Evolutionary conservation across 768 basidiomycete species (phyloP), one percentile per base, ranked within the genome.

Genomic region (Asterophora parasitica): DNA sequence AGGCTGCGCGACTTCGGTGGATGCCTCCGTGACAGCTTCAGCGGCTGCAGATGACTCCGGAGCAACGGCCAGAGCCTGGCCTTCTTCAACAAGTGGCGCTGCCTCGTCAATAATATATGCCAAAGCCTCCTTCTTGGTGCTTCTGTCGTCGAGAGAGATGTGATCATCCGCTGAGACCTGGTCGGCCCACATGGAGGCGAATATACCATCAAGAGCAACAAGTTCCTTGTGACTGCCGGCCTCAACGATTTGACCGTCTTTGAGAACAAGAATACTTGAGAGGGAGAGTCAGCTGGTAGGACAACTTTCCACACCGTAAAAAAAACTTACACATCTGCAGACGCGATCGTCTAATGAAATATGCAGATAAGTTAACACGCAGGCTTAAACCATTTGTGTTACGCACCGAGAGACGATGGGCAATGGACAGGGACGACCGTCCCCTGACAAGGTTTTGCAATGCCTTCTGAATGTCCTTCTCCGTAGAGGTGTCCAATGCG

Each of bases 101-200:
- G 60, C 50, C n/a, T 64, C 58, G 19, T 70, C 76, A 10, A 74
- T 62, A 39, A 64, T 62, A 60, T 81, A 79, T n/a, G 74, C 78
- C 19, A 66, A 62, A 15, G 70, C 59, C 13, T 72, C 71, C 42
- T 67, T 69, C 57, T 71, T 72, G 50, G 63, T 64, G 42, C 55
- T 58, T 28, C 52, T 51, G 27, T 55, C 57, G 10, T 50, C 54
- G 33, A 55, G 43, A 32, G 58, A 58, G 12, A 73, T 65, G 51
- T 66, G 68, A 44, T 78, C 74, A 44, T 83, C 85, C 26, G 83
- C 74, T 17, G 81, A 80, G 26, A 86, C 72, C 59, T 94, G 88
- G 61, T 90, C 82, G 0, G 87, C 82, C 92, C 93, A 96, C 88
- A 94, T 87, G 0, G 78, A 73, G 10, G 88, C 85, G 57, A 92